These are phyloP conservation scores for Osmozyma mogii DNA, from an alignment of 805 yeast species.

Conservation along the genomic window DNA sequence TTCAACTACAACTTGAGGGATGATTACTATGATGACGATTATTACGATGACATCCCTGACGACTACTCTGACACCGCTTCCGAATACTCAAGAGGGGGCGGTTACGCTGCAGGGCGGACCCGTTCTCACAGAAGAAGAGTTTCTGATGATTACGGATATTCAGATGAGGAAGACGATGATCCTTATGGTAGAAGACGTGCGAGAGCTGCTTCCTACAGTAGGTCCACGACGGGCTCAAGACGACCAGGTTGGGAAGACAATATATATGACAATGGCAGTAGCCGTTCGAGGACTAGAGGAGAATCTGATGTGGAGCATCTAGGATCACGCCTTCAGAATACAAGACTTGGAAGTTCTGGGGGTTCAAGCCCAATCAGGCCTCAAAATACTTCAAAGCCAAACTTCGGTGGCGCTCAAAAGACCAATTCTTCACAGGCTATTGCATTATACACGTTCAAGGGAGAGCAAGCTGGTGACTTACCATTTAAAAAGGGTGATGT, in stretches of 20 bases:
- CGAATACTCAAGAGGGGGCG: constrained; percentile 18
- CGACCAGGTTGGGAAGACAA: constrained; percentile 81
- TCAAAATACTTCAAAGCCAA: constrained; percentile 31
- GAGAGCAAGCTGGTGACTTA: constrained; percentile 90
- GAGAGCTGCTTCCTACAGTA: constrained; percentile 13
- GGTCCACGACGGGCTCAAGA: constrained; percentile 11
- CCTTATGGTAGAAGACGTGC: constrained; percentile 27
- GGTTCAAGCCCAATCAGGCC: constrained; percentile 25
- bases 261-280: constrained; percentile 50
- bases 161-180: constrained; percentile 23
- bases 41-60: constrained; percentile 66
- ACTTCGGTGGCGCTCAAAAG: constrained; percentile 28
- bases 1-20: constrained; percentile 49
- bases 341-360: constrained; percentile 17
- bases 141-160: constrained; percentile 6
- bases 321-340: constrained; percentile 25
- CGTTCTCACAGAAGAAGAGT: constrained; percentile 17
- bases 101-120: constrained; percentile 14
- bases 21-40: constrained; percentile 56
- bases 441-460: constrained; percentile 82
- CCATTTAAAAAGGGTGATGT: constrained; percentile 93
- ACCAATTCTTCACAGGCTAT: constrained; percentile 67
- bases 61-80: constrained; percentile 53
- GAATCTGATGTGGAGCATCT: constrained; percentile 28
- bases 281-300: constrained; percentile 20